Percentiles rank a stretch among this genome's conserved stretches.
Conservation (phyloP, 495 filamentous ascomycete genomes). For the Baudoinia panamericana region DNA sequence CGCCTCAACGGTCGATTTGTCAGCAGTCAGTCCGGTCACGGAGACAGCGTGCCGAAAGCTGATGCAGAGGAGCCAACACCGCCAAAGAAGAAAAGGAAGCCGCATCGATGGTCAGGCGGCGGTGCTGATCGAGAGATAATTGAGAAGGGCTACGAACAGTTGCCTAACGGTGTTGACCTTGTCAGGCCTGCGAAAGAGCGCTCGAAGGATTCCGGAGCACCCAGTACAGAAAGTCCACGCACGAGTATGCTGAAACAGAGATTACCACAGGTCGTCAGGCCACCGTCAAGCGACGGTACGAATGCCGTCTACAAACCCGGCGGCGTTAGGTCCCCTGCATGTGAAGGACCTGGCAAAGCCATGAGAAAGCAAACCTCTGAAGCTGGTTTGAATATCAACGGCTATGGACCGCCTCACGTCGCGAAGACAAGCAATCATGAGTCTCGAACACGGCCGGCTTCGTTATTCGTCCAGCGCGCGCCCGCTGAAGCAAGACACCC, state of each 20-base stretch:
- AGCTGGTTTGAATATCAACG: too few relatives aligned
- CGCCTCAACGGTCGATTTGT: background rate
- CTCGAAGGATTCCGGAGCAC: background rate
- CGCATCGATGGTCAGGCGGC: conserved; percentile 5
- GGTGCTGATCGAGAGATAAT: conserved; percentile 8
- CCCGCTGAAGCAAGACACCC: too few relatives aligned
- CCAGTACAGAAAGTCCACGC: background rate
- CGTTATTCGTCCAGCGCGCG: too few relatives aligned
- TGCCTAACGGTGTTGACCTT: too few relatives aligned
- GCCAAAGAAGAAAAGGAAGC: background rate
- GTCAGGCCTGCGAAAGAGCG: too few relatives aligned
- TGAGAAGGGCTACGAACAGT: background rate
- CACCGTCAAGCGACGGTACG: background rate
- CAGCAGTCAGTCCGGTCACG: background rate
- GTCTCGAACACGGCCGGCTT: too few relatives aligned
- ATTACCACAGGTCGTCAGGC: background rate
- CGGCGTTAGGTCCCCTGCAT: too few relatives aligned
- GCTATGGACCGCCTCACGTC: too few relatives aligned
- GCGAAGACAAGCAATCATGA: too few relatives aligned
- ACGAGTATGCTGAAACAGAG: background rate
- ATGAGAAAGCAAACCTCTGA: too few relatives aligned
- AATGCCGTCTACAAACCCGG: too few relatives aligned
- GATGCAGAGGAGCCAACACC: background rate
- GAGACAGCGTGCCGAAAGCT: background rate
- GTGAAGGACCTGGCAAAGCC: too few relatives aligned